Base-by-base conservation (phyloP, 2,329 filamentous ascomycete genomes). In the Colletotrichum godetiae region DNA sequence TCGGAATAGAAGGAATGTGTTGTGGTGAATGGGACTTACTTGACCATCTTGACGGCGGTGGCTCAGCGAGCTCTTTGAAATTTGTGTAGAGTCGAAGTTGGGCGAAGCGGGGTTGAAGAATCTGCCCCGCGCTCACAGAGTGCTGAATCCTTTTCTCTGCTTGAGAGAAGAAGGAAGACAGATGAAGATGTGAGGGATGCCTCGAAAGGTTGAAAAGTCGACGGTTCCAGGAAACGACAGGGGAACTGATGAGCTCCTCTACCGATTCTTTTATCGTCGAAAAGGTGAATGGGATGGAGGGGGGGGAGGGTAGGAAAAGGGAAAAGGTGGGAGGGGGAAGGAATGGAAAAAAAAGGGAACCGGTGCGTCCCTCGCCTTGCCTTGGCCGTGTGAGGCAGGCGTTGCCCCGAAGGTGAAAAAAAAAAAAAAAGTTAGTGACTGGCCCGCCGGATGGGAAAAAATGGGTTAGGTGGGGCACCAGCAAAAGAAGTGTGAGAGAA, bases 1-100 rank as follows among this genome's bases (percentile, higher is more conserved):
- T 27, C 27, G 27, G 27, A 4, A 27, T 27, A 27, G 27, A 27
- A 27, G 27, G 27, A 27, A 27, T 27, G 27, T 27, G 15, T 46
- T 46, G 6, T 52, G 56, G 57, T 63, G 72, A 27, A 27, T 27
- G 27, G 27, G 68, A 96, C 95, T 93, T 93, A 98, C 95, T 98
- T 98, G 87, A 99, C 97, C 97, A 99, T 99, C 86, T 95, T 98
- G 93, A 89, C 95, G 94, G 95, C 94, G 85, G 91, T 93, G 86
- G 84, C 84, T 80, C 77, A 80, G 79, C 82, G 80, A 85, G 76
- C 82, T 81, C 83, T 49, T 82, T 81, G 78, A 82, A 82, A 80
- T 73, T 72, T 74, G 78, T 78, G 75, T 67, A 74, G 15, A 49
- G 67, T 67, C 63, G 80, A 78, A 79, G 80, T 79, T 73, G 78